A percentile compares a stretch with the other conserved stretches of the same genome.
These are phyloP conservation scores for Tricladium varicosporioides DNA, from an alignment of 2,329 filamentous ascomycete species.

Conservation along the genomic window DNA sequence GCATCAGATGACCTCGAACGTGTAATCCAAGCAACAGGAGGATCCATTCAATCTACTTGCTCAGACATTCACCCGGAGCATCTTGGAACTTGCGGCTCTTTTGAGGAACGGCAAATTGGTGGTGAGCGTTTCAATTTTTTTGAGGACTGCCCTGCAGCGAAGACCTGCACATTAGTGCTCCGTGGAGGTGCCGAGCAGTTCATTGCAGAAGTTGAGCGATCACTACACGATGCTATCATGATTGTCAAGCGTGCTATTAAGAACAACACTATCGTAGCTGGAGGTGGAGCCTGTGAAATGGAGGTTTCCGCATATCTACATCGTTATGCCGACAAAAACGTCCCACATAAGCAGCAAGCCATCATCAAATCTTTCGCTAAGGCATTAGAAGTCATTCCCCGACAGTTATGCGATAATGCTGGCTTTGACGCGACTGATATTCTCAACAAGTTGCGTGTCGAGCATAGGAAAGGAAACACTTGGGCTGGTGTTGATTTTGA, in stretches of 20 bases:
- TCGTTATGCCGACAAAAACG: slow-evolving; percentile 86
- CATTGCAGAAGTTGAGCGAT: slow-evolving; percentile 97
- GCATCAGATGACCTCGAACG: slow-evolving; percentile 91
- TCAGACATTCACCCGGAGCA: slow-evolving; percentile 89
- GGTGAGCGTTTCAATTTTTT: slow-evolving; percentile 99
- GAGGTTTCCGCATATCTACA: slow-evolving; percentile 93
- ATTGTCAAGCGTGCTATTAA: slow-evolving; percentile 98
- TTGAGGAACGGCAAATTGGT: slow-evolving; percentile 96
- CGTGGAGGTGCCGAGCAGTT: slow-evolving; percentile 98
- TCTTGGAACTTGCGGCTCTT: slow-evolving; percentile 83
- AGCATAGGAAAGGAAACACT: slow-evolving; percentile 87
- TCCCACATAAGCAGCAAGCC: slow-evolving; percentile 91
- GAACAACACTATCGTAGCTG: slow-evolving; percentile 91
- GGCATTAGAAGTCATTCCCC: slow-evolving; percentile 92
- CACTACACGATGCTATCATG: slow-evolving; percentile 98
- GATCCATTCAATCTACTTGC: slow-evolving; percentile 91
- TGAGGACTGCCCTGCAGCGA: slow-evolving; percentile 89
- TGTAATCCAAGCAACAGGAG: slow-evolving; percentile 91
- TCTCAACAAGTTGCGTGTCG: slow-evolving; percentile 90
- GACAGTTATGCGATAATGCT: slow-evolving; percentile 97
- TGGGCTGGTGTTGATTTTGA: slow-evolving; percentile 97
- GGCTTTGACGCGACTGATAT: slow-evolving; percentile 98
- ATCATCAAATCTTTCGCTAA: slow-evolving; percentile 98
- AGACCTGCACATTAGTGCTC: slow-evolving; percentile 94
- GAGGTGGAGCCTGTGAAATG: slow-evolving; percentile 95